Base-by-base conservation (phyloP, 179 eudicot species). In the Pouteria campechiana region DNA sequence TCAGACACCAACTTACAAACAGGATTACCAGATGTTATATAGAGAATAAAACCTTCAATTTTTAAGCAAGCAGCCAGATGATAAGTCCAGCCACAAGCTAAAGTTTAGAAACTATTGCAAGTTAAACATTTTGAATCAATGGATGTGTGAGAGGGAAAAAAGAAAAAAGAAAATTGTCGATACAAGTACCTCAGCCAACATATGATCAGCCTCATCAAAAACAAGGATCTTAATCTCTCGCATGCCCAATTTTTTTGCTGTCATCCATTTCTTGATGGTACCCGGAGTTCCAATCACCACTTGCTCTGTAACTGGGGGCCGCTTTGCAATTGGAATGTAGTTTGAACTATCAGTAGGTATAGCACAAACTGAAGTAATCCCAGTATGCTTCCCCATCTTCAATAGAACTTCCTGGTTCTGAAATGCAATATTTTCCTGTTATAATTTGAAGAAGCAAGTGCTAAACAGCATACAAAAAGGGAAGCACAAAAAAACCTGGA, bases 181-280 rank as follows among this genome's bases (percentile, higher is more conserved):
- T n/a, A n/a, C n/a, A n/a, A 14, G 41, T 70, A 78, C 97, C 97
- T 74, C 79, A 19, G 72, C 97, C 56, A 89, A 52, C 95, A 89
- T 85, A 58, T 85, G 95, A 65, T 89, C 97, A 48, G 97, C 97
- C 64, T 89, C 92, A 36, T 88, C 92, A 67, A 77, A 83, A 33
- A 83, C 94, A 48, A 80, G 84, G 67, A 89, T 78, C 79, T 78
- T 85, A 86, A 89, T 69, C 45, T 10, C 29, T 28, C 44, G 52
- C 59, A 68, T 33, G 58, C 78, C 68, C 54, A 89, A 48, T 44
- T 85, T 89, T 64, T 21, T 74, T 1, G 54, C 59, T 1, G 57
- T 10, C 9, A 66, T 37, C 90, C 76, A 77, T 49, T 81, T 84
- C 47, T 64, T 67, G 17, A 83, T 56, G 1, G 97, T 89, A 19